Conservation (phyloP, 192 early-diverging fungal genomes). For the Thamnidium elegans region DNA sequence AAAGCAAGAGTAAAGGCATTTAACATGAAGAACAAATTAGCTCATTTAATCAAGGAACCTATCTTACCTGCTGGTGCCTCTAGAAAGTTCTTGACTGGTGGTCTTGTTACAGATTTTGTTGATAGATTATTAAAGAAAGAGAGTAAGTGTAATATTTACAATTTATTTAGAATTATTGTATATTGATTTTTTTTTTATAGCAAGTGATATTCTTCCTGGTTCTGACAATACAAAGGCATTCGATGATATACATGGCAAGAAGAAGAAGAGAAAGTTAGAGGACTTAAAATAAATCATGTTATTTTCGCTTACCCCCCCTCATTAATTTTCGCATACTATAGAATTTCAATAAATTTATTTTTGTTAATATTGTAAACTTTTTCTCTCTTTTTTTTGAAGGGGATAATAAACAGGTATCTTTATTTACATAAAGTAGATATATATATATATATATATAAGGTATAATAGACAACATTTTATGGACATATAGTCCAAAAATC, state of each 20-base stretch:
- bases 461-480: too few relatives aligned
- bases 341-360: too few relatives aligned
- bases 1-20: slow-evolving; percentile 47
- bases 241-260: slow-evolving; percentile 11
- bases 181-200: not conserved
- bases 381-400: too few relatives aligned
- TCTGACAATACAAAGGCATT: slow-evolving; percentile 8
- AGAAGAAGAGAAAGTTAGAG: not conserved
- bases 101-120: slow-evolving; percentile 59
- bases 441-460: too few relatives aligned
- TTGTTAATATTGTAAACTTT: too few relatives aligned
- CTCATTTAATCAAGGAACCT: slow-evolving; percentile 41
- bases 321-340: too few relatives aligned
- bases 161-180: not conserved
- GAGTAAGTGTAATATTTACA: slow-evolving; percentile 14
- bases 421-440: too few relatives aligned
- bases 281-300: not conserved
- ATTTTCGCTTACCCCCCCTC: too few relatives aligned
- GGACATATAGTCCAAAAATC: slow-evolving; percentile 47
- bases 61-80: slow-evolving; percentile 52
- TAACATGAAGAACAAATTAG: slow-evolving; percentile 43
- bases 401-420: too few relatives aligned
- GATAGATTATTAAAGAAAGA: slow-evolving; percentile 54
- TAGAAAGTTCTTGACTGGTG: slow-evolving; percentile 63
- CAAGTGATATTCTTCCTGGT: slow-evolving; percentile 6